Percentiles rank a stretch among this genome's conserved stretches.
phyloP scores from a whole-genome alignment of 345 rosid genomes.

The Mangifera indica region DNA sequence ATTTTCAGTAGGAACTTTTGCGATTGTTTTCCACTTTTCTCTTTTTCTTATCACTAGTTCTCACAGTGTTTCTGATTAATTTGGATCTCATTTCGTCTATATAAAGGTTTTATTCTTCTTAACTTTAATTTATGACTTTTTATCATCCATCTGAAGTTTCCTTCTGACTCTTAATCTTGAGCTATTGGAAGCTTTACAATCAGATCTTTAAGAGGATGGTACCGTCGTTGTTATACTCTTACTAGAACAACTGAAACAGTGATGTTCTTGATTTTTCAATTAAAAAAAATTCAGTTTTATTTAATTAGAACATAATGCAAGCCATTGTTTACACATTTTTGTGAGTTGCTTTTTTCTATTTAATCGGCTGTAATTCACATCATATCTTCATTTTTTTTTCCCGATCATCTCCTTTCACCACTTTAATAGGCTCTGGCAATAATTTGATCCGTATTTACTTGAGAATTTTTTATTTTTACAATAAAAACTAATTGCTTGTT shows the following conservation, averaged over 20 bases:
- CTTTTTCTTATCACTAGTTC: neutral
- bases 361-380: neutral
- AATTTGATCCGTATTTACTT: too few relatives aligned
- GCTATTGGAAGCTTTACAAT: conserved; percentile 2
- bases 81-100: conserved; percentile 13
- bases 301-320: neutral
- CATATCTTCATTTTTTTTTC: neutral
- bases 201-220: conserved; percentile 21
- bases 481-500: neutral
- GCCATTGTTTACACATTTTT: neutral
- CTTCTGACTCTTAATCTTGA: conserved; percentile 21
- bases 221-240: neutral
- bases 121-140: neutral
- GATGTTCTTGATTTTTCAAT: neutral
- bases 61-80: conserved; percentile 5
- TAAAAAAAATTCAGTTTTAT: neutral
- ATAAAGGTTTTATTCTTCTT: neutral
- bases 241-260: conserved; percentile 10
- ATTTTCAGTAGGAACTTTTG: neutral
- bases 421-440: too few relatives aligned
- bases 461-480: too few relatives aligned
- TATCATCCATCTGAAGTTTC: neutral
- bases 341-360: neutral
- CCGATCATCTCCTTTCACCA: too few relatives aligned
- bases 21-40: neutral